A percentile compares a stretch with the other conserved stretches of the same genome.
Conservation (phyloP, 257 asterid genomes). For the Echites panduratus region DNA sequence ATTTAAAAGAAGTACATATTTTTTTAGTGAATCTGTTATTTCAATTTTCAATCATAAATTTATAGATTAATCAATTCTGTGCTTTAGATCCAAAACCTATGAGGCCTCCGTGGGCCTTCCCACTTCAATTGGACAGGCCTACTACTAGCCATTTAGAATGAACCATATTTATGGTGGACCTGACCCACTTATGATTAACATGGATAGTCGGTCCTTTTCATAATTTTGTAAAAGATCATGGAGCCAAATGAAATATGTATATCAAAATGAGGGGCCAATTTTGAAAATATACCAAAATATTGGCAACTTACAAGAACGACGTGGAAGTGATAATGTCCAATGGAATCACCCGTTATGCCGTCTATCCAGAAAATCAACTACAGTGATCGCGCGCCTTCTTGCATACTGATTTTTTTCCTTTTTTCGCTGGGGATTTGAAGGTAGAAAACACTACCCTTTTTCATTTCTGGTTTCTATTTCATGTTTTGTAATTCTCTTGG, state of each 20-base stretch:
- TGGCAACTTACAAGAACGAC: background rate
- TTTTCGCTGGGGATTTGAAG: background rate
- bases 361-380: slow-evolving; percentile 14
- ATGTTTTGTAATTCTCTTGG: background rate
- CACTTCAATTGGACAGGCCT: background rate
- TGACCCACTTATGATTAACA: background rate
- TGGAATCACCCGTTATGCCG: slow-evolving; percentile 1
- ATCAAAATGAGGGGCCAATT: background rate
- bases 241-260: background rate
- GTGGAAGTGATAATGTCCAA: slow-evolving; percentile 14
- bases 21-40: no score
- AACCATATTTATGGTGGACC: background rate
- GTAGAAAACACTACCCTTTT: background rate
- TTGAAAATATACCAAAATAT: background rate
- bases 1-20: no score
- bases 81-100: no score
- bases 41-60: no score
- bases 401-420: background rate
- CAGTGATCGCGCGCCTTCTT: background rate
- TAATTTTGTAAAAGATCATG: background rate
- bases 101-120: background rate
- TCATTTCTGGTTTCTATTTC: background rate
- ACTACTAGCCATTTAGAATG: background rate
- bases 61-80: no score
- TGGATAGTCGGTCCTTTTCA: background rate